These are phyloP conservation scores for Citrullus mucosospermus DNA, from an alignment of 306 rosid genomes.

Conservation along the genomic window DNA sequence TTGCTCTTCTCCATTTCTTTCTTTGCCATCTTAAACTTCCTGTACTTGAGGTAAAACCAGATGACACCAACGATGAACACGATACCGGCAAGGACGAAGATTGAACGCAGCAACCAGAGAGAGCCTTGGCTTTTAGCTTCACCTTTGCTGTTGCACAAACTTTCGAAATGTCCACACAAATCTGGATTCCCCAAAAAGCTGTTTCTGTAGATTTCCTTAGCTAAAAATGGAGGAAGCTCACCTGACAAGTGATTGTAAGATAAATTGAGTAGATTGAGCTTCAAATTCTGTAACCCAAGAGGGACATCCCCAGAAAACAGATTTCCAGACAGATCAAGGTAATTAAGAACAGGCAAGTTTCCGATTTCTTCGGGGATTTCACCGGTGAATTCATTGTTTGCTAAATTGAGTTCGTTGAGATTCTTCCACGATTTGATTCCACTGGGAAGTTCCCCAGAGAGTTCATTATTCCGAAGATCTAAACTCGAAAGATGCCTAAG, in stretches of 20 bases:
- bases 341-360: slow-evolving; percentile 59
- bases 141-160: not conserved
- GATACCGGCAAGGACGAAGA: slow-evolving; percentile 23
- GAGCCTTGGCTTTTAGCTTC: slow-evolving; percentile 1
- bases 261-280: slow-evolving; percentile 57
- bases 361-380: slow-evolving; percentile 54
- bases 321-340: slow-evolving; percentile 76
- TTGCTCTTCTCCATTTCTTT: slow-evolving; percentile 57
- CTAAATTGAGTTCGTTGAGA: slow-evolving; percentile 55
- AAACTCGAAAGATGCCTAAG: slow-evolving; percentile 65
- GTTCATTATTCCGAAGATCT: slow-evolving; percentile 48
- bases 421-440: slow-evolving; percentile 70
- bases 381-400: slow-evolving; percentile 49
- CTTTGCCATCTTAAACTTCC: slow-evolving; percentile 30
- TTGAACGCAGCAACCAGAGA: not conserved
- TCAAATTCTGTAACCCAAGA: slow-evolving; percentile 30
- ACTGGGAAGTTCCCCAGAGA: slow-evolving; percentile 58
- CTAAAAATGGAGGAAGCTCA: slow-evolving; percentile 48
- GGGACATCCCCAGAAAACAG: slow-evolving; percentile 56
- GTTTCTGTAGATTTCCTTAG: slow-evolving; percentile 58
- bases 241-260: slow-evolving; percentile 83
- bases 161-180: slow-evolving; percentile 55
- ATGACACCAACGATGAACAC: slow-evolving; percentile 36
- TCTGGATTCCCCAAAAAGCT: slow-evolving; percentile 38
- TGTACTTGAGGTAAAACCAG: slow-evolving; percentile 14